Conservation (phyloP, 805 yeast species). For the Metschnikowia matae region DNA sequence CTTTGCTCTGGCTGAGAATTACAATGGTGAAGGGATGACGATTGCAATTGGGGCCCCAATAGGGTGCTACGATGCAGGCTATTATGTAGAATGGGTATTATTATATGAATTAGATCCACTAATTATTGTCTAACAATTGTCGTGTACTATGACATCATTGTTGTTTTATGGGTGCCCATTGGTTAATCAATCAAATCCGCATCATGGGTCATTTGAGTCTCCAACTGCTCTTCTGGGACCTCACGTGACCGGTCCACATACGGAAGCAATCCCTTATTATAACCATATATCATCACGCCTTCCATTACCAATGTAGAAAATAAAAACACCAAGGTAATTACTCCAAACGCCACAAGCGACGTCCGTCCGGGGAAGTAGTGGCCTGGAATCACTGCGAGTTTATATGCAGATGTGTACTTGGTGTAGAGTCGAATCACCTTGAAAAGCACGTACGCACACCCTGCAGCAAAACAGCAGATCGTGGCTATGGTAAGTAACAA, state of each 20-base stretch:
- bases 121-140: background rate
- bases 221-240: background rate
- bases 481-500: slow-evolving; percentile 23
- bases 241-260: slow-evolving; percentile 12
- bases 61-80: background rate
- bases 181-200: background rate
- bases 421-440: slow-evolving; percentile 44
- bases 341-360: slow-evolving; percentile 43
- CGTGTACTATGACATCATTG: background rate
- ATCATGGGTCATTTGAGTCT: background rate
- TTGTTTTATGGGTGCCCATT: background rate
- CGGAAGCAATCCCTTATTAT: slow-evolving; percentile 18
- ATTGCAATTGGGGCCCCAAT: background rate
- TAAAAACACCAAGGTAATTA: slow-evolving; percentile 37
- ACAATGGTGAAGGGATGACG: background rate
- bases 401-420: slow-evolving; percentile 35
- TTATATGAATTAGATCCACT: no score
- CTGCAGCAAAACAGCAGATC: slow-evolving; percentile 32
- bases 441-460: slow-evolving; percentile 44
- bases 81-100: background rate
- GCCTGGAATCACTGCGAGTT: slow-evolving; percentile 26
- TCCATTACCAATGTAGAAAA: slow-evolving; percentile 28
- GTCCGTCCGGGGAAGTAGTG: slow-evolving; percentile 43
- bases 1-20: background rate
- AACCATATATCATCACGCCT: slow-evolving; percentile 12